Evolutionary conservation across 176 grass and related monocot genomes (phyloP).

Genomic region (Musa troglodytarum): DNA sequence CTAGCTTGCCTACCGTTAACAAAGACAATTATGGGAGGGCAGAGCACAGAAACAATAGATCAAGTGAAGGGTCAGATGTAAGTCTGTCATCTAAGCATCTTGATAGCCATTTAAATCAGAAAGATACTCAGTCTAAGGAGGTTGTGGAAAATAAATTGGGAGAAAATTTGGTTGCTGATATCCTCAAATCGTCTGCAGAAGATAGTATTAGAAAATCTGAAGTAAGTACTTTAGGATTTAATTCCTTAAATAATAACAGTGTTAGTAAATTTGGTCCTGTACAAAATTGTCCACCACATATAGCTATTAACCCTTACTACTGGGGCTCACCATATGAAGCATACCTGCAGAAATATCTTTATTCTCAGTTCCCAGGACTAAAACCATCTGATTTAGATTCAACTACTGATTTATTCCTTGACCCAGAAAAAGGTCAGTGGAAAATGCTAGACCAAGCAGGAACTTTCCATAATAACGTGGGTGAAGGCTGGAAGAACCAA

Average conservation of each 20-base stretch:
- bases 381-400: conserved; percentile 33
- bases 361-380: conserved; percentile 35
- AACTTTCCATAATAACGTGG: conserved; percentile 24
- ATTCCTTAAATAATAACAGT: conserved; percentile 32
- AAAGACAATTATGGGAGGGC: not conserved
- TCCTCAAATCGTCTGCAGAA: conserved; percentile 34
- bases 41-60: not conserved
- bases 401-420: conserved; percentile 80
- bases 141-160: conserved; percentile 20
- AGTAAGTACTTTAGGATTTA: conserved; percentile 21
- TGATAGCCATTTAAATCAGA: conserved; percentile 23
- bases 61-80: conserved; percentile 9
- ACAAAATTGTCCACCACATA: conserved; percentile 33
- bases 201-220: conserved; percentile 20
- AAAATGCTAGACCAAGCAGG: conserved; percentile 60
- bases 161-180: conserved; percentile 21
- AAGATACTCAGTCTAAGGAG: conserved; percentile 11
- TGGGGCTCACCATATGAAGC: conserved; percentile 51
- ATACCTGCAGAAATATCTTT: conserved; percentile 49
- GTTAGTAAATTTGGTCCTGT: conserved; percentile 13
- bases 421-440: conserved; percentile 84
- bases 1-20: conserved; percentile 10
- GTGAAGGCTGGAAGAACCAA: conserved; percentile 21
- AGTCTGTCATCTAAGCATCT: conserved; percentile 21
- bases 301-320: conserved; percentile 49